Evolutionary conservation across 2,329 filamentous ascomycete species (phyloP).

Genomic region (Penicillium sp.): DNA sequence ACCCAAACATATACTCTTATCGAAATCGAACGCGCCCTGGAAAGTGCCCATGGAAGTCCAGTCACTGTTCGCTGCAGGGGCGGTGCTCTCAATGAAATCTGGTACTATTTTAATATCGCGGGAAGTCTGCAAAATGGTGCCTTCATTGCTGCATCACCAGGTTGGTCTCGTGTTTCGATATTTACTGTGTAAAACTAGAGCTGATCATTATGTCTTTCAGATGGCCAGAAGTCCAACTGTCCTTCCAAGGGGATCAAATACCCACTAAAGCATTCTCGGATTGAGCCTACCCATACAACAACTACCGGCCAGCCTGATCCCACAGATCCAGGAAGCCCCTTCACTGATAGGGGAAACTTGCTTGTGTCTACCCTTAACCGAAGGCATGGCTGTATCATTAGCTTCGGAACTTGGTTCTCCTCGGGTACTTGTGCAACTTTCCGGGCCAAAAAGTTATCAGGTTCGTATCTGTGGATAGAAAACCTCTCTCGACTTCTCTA

Average conservation of each 20-base stretch:
- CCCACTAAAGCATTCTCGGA: slow-evolving; percentile 56
- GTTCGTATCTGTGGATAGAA: slow-evolving; percentile 21
- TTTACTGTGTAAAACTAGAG: not conserved
- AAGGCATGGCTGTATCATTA: slow-evolving; percentile 64
- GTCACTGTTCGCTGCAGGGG: slow-evolving; percentile 60
- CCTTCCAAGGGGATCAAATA: slow-evolving; percentile 65
- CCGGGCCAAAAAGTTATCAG: slow-evolving; percentile 27
- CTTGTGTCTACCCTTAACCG: slow-evolving; percentile 49
- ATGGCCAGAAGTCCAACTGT: slow-evolving; percentile 64
- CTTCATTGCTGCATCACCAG: slow-evolving; percentile 37
- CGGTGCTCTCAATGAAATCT: slow-evolving; percentile 55
- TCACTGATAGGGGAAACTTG: slow-evolving; percentile 62
- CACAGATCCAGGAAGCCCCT: slow-evolving; percentile 42
- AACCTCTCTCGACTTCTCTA: not conserved
- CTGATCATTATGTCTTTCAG: slow-evolving; percentile 24
- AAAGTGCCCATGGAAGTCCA: slow-evolving; percentile 53
- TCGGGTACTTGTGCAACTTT: slow-evolving; percentile 68
- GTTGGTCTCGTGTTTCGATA: slow-evolving; percentile 12
- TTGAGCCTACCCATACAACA: slow-evolving; percentile 40
- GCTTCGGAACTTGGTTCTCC: slow-evolving; percentile 66
- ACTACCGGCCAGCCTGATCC: slow-evolving; percentile 30
- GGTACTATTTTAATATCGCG: slow-evolving; percentile 65
- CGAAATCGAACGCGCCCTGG: slow-evolving; percentile 62
- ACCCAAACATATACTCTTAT: slow-evolving; percentile 59
- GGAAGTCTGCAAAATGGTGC: slow-evolving; percentile 44